Evolutionary conservation across 176 grass and related monocot genomes (phyloP).

Genomic region (Panicum miliaceum): DNA sequence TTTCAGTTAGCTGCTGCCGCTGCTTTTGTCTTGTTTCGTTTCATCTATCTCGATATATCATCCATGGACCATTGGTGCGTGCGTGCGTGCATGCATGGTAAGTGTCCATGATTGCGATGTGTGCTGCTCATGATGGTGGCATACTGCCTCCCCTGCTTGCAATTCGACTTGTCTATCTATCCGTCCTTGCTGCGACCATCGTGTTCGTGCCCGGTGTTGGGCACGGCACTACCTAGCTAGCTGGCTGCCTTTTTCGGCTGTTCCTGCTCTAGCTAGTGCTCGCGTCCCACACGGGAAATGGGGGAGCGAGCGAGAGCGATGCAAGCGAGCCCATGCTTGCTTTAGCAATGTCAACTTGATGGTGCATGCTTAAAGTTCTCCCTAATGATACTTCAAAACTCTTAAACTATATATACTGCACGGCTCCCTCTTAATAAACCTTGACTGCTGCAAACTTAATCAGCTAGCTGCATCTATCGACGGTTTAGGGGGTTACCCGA

Average conservation of each 20-base stretch:
- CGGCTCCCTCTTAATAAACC: too few relatives aligned
- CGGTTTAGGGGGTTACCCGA: background rate
- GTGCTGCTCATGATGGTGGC: conserved; percentile 24
- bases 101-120: conserved; percentile 17
- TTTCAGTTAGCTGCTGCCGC: background rate
- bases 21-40: conserved; percentile 28
- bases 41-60: background rate
- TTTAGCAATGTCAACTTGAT: conserved; percentile 40
- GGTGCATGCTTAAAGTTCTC: background rate
- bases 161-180: too few relatives aligned
- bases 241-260: conserved; percentile 7
- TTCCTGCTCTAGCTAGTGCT: conserved; percentile 14
- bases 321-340: background rate
- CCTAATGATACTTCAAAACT: background rate
- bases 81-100: conserved; percentile 13
- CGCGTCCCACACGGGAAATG: conserved; percentile 44
- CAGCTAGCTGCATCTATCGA: too few relatives aligned
- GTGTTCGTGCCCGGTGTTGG: background rate
- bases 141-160: background rate
- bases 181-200: too few relatives aligned
- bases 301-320: background rate
- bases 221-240: background rate
- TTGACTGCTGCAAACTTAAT: background rate
- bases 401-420: background rate
- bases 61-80: background rate